Evolutionary conservation across 208 protist genomes (phyloP), one percentile per base, ranked within the genome.

Genomic region (Naegleria lovaniensis): DNA sequence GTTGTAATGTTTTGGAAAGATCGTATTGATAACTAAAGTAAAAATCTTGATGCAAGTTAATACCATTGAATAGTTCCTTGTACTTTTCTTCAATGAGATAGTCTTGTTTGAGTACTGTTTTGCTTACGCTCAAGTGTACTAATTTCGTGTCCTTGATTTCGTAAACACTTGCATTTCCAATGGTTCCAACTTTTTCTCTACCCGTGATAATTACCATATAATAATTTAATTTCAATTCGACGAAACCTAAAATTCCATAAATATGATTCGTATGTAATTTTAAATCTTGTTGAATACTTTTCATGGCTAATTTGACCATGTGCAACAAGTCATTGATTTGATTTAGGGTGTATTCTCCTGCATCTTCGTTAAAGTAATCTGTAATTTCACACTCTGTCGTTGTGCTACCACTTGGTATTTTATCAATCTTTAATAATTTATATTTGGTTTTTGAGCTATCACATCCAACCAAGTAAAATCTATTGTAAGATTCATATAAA

Each of bases 21-120:
- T 99, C 97, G 92, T 99, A 99, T 0, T 96, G 98, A 94, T 98
- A 96, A 41, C 95, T 96, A 92, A 98, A 99, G 93, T 97, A 99
- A 90, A 98, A 98, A 85, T 98, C 95, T 29, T 94, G 92, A 58
- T 93, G 93, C 22, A 96, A 91, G 43, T 96, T 94, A 22, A 96
- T 91, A 29, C 91, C 91, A 15, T 94, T 90, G 84, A 98, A 97
- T 88, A 96, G 92, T 90, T 92, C 91, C 15, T 93, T 94, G 90
- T 98, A 98, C 25, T 93, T 89, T 38, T 94, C 93, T 92, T 97
- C 95, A 75, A n/a, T 43, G 58, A 40, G 38, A 76, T 87, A 16
- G 38, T 67, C 76, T 25, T n/a, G 41, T 52, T 25, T 36, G 43
- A 7, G 16, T 59, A 33, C 55, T 41, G 15, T 52, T 7, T 13